Evolutionary conservation across 805 yeast species (phyloP).

Genomic region (Candida krabiensis): DNA sequence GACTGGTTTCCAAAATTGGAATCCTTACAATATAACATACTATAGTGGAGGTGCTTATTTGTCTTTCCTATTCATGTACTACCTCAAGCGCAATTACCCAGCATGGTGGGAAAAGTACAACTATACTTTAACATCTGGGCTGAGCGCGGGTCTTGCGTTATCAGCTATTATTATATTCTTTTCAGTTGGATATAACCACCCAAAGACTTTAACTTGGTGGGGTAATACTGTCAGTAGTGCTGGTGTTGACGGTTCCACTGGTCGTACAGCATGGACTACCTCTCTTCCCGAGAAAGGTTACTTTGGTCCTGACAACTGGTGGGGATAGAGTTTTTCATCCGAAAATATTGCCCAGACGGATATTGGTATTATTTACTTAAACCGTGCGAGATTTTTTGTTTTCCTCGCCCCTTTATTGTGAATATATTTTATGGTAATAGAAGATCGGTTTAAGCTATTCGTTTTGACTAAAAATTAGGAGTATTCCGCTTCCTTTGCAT

Average conservation of each 20-base stretch:
- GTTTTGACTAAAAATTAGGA: too few relatives aligned
- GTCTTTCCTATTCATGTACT: constrained; percentile 52
- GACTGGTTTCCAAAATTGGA: constrained; percentile 58
- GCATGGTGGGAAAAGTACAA: constrained; percentile 80
- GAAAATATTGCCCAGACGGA: too few relatives aligned
- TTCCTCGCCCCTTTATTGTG: too few relatives aligned
- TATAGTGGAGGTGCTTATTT: constrained; percentile 55
- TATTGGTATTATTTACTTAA: too few relatives aligned
- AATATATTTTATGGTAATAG: too few relatives aligned
- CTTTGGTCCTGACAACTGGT: constrained; percentile 13
- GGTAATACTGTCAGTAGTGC: constrained; percentile 45
- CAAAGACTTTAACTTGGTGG: constrained; percentile 58
- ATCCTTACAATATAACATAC: constrained; percentile 75
- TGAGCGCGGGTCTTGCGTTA: constrained; percentile 67
- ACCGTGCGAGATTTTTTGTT: too few relatives aligned
- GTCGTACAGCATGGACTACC: constrained; percentile 8
- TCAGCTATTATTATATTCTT: constrained; percentile 59
- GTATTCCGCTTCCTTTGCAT: too few relatives aligned
- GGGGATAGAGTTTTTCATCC: too few relatives aligned
- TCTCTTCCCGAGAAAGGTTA: constrained; percentile 10
- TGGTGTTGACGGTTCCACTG: constrained; percentile 16
- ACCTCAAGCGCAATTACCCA: constrained; percentile 52
- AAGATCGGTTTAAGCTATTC: too few relatives aligned
- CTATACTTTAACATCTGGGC: constrained; percentile 62
- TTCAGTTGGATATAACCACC: constrained; percentile 43